Base-by-base conservation (phyloP, 1,139 yeast species). In the Hansenula lynferdii region DNA sequence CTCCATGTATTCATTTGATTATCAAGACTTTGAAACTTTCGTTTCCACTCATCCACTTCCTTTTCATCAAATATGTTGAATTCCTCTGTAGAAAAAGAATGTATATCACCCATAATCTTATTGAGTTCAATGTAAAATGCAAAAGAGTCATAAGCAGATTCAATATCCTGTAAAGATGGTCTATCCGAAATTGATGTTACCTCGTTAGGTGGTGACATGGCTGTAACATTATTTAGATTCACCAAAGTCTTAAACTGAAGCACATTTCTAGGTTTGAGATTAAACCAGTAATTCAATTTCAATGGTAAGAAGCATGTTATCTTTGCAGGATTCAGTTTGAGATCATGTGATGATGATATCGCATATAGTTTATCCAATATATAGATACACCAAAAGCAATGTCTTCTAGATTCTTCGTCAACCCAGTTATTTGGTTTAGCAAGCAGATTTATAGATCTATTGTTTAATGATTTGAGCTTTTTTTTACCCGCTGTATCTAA, bases 331-430 rank as follows among this genome's bases (percentile, higher is more conserved):
- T 42, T 47, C 18, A 48, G 36, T 23, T 48, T 48, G 45, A 47
- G 40, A 26, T 48, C 50, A 33, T 48, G 49, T 1, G 52, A 48
- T 8, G 52, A 48, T 2, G 49, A 47, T 4, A 49, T 47, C 6
- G 51, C 48, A 35, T 41, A 49, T 8, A 48, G 37, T 35, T 49
- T 49, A 25, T 49, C 53, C 27, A 49, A 33, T n/a, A 47, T 43
- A 25, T 43, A 49, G 16, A 49, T 44, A 29, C 51, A 48, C 53
- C 53, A 49, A 28, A 45, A 49, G 22, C 51, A 47, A 39, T 48
- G 49, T 34, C 51, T 42, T 34, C 51, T 42, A n/a, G 50, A 46
- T 26, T 49, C 53, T 34, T 48, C 51, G 27, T 49, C 53, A 15
- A 47, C 31, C 49, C 50, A 44, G 22, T 37, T 42, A 10, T 42